phyloP scores from a whole-genome alignment of 257 asterid species.

The Solanum pimpinellifolium region DNA sequence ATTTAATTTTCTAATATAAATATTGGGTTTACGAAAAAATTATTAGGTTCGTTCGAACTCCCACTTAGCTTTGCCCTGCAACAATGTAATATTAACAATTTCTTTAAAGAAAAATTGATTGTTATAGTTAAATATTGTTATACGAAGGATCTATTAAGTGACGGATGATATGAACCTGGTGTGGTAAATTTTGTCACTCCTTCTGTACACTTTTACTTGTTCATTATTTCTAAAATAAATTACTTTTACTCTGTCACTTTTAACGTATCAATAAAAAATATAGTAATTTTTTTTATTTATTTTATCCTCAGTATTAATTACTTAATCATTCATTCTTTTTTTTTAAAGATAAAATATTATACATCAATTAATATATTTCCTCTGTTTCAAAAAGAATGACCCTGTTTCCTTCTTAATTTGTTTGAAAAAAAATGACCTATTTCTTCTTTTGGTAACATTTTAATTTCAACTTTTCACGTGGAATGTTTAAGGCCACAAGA shows the following conservation, averaged over 20 bases:
- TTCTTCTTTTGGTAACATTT: too few relatives aligned
- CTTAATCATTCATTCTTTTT: neutral
- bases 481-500: too few relatives aligned
- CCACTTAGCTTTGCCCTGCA: neutral
- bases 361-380: neutral
- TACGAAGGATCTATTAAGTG: neutral
- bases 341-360: neutral
- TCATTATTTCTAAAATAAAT: neutral
- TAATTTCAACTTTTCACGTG: too few relatives aligned
- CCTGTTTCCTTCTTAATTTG: too few relatives aligned
- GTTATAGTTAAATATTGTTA: neutral
- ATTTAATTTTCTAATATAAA: too few relatives aligned
- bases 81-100: neutral
- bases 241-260: too few relatives aligned
- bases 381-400: too few relatives aligned
- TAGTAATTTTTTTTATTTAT: too few relatives aligned
- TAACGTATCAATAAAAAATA: neutral
- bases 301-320: too few relatives aligned
- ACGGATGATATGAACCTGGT: neutral
- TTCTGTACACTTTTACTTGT: neutral
- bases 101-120: neutral
- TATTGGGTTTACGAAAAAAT: fast-evolving
- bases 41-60: neutral
- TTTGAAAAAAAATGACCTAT: too few relatives aligned
- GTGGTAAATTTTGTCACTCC: too few relatives aligned